Conservation (phyloP, 306 rosid genomes). For the Amphicarpaea edgeworthii region DNA sequence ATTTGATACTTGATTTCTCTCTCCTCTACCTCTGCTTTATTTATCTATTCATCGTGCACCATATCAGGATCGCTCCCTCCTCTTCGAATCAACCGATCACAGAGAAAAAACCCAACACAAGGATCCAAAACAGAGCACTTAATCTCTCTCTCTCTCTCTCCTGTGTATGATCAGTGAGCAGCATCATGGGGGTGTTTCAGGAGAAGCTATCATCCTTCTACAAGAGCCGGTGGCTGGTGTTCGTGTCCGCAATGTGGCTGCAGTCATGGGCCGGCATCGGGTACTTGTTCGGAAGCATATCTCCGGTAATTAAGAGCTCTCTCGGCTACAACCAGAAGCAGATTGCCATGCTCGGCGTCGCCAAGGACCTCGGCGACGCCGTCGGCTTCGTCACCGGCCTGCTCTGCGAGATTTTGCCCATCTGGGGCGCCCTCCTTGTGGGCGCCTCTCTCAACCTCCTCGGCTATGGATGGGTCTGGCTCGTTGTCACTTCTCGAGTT, state of each 20-base stretch:
- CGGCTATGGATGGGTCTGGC: slow-evolving; percentile 93
- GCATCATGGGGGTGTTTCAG: slow-evolving; percentile 50
- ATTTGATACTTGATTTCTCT: no score
- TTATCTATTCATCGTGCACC: slow-evolving; percentile 14
- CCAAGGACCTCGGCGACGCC: slow-evolving; percentile 87
- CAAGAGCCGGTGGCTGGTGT: slow-evolving; percentile 86
- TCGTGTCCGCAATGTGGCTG: slow-evolving; percentile 95
- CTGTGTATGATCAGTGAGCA: neutral
- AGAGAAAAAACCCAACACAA: neutral
- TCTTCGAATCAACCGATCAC: neutral
- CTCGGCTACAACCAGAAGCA: slow-evolving; percentile 78
- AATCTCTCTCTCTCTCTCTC: neutral
- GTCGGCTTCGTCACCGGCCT: slow-evolving; percentile 86
- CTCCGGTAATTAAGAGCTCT: slow-evolving; percentile 77
- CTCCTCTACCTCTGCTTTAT: neutral
- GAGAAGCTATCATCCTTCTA: slow-evolving; percentile 60
- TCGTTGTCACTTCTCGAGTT: slow-evolving; percentile 67
- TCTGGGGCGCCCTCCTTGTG: slow-evolving; percentile 75
- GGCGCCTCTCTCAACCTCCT: slow-evolving; percentile 72
- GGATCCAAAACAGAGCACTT: neutral
- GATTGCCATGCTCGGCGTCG: slow-evolving; percentile 77
- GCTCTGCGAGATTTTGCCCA: slow-evolving; percentile 76
- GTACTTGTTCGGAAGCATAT: slow-evolving; percentile 86
- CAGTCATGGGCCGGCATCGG: slow-evolving; percentile 96
- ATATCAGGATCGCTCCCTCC: neutral